Base-by-base conservation (phyloP, 2,329 filamentous ascomycete species). In the Dactylellina parvicollis region DNA sequence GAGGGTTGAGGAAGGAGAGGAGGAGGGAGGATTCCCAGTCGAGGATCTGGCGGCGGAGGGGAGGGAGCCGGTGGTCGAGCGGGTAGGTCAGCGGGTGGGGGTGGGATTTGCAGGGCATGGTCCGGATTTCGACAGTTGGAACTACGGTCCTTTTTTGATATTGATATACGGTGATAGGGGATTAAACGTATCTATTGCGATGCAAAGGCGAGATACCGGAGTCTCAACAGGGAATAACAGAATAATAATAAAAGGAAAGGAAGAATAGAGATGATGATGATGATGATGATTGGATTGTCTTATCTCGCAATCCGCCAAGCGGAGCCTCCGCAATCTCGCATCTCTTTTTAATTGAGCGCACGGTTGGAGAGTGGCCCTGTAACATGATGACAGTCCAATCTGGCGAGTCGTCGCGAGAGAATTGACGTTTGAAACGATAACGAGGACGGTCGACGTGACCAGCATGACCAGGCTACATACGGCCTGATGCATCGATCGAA, bases 1-100 rank as follows among this genome's bases (percentile, higher is more conserved):
- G 89, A n/a, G 98, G 86, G 7, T 99, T 86, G 22, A 97, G 84
- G 2, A 92, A 89, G 16, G 98, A 86, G 7, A 98, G 86, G 22
- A 97, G 84, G 14, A 91, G 88, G 1, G 91, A 92, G 80, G 97
- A 93, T 78, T 95, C 96, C 80, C 90, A 89, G 46, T 85, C 81
- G 61, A 87, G 83, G 75, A 93, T 86, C 79, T 92, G 90, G 75
- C 85, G 86, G 81, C 98, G 91, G 57, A 97, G 87, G 1, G 90
- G 86, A 10, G 62, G 62, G 12, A 26, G 38, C 14, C 62, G 62
- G 52, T 67, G 62, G 32, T 67, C 62, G 20, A 24, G 42, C 9
- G 62, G 62, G 54, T 67, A 67, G 52, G 52, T 4, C 10, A 50
- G 47, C 12, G 62, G 62, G 14, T 52, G 52, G 18, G 62, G 62